These are phyloP conservation scores for Syncephalastrum monosporum DNA, from an alignment of 371 early-diverging fungal genomes.

Conservation along the genomic window DNA sequence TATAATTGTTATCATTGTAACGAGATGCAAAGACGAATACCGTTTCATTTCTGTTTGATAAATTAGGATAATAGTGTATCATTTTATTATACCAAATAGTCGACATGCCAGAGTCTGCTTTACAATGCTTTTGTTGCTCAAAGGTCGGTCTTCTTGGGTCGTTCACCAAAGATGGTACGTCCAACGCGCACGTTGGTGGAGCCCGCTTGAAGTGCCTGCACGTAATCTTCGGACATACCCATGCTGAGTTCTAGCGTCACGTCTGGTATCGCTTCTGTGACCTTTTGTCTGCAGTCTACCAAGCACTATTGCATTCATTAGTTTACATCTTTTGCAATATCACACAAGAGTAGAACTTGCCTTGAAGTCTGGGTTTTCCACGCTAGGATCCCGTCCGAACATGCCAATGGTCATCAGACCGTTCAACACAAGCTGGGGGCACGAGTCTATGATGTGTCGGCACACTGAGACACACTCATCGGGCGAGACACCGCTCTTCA, in stretches of 20 bases:
- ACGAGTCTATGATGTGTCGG: constrained; percentile 63
- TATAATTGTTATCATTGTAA: too few relatives aligned
- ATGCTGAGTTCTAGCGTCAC: constrained; percentile 80
- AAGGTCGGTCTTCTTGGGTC: constrained; percentile 29
- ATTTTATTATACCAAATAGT: too few relatives aligned
- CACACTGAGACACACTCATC: constrained; percentile 48
- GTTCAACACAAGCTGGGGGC: constrained; percentile 65
- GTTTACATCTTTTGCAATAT: neutral
- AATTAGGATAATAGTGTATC: too few relatives aligned
- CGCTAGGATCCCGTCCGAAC: constrained; percentile 50
- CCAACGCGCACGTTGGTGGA: constrained; percentile 93
- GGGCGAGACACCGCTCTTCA: constrained; percentile 77
- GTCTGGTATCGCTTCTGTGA: constrained; percentile 25
- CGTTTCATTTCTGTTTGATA: too few relatives aligned
- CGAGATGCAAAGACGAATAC: too few relatives aligned
- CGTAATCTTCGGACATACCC: constrained; percentile 97
- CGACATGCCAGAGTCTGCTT: too few relatives aligned
- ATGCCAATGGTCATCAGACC: constrained; percentile 97
- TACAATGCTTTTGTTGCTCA: neutral
- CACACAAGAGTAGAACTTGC: constrained; percentile 29
- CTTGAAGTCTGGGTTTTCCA: constrained; percentile 86
- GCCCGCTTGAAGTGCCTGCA: constrained; percentile 78
- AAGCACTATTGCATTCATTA: constrained; percentile 23
- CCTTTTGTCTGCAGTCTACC: constrained; percentile 38
- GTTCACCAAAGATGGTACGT: constrained; percentile 83